Conservation (phyloP, 352 stramenopile genomes). For the Globisporangium solare region DNA sequence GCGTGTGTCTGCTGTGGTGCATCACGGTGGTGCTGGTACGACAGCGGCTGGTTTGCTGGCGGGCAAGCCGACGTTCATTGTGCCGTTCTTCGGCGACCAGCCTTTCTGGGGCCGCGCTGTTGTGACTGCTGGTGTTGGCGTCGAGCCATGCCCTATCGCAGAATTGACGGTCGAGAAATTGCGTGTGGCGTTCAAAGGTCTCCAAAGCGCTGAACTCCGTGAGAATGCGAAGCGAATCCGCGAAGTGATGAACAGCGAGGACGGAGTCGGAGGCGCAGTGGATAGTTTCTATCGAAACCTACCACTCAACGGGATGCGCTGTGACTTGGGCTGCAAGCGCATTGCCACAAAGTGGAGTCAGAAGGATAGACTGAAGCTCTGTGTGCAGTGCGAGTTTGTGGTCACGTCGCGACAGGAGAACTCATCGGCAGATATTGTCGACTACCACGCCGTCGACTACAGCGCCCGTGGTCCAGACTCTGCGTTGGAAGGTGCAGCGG, state of each 20-base stretch:
- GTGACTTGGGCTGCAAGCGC: slow-evolving; percentile 40
- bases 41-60: slow-evolving; percentile 87
- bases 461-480: slow-evolving; percentile 41
- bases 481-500: slow-evolving; percentile 41
- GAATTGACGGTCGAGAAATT: slow-evolving; percentile 83
- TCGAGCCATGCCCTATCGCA: slow-evolving; percentile 78
- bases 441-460: slow-evolving; percentile 62
- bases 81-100: slow-evolving; percentile 95
- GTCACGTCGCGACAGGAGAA: slow-evolving; percentile 37
- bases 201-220: slow-evolving; percentile 51
- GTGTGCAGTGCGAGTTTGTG: slow-evolving; percentile 50
- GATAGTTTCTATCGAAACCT: slow-evolving; percentile 81
- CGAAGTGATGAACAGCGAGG: slow-evolving; percentile 64
- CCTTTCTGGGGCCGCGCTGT: slow-evolving; percentile 92
- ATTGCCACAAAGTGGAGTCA: slow-evolving; percentile 54
- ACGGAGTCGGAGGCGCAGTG: slow-evolving; percentile 80
- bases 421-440: slow-evolving; percentile 26
- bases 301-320: slow-evolving; percentile 83
- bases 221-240: slow-evolving; percentile 34
- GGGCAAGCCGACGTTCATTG: slow-evolving; percentile 91
- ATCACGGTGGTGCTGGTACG: slow-evolving; percentile 76
- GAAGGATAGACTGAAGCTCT: slow-evolving; percentile 44
- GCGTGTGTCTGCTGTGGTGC: no score
- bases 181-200: slow-evolving; percentile 56
- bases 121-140: slow-evolving; percentile 71